Percentiles rank a stretch among this genome's conserved stretches.
phyloP scores from a whole-genome alignment of 2,329 filamentous ascomycete species.

The Ophiostoma quercus region DNA sequence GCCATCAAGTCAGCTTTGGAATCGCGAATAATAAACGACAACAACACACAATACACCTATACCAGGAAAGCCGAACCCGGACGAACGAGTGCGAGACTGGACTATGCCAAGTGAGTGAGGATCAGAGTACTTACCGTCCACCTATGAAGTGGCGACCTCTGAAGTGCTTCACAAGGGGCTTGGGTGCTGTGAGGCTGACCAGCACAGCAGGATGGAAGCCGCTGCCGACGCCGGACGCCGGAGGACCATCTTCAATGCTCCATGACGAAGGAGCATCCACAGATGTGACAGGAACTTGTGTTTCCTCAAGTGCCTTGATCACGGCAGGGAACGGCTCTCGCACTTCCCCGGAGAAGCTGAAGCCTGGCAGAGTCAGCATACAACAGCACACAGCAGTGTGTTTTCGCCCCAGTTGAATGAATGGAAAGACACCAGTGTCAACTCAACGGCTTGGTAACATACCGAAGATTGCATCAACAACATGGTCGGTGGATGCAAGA shows the following conservation, averaged over 20 bases:
- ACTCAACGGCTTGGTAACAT: constrained; percentile 17
- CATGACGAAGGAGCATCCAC: constrained; percentile 93
- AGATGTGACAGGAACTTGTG: constrained; percentile 71
- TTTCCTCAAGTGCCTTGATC: constrained; percentile 69
- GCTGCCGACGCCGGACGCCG: constrained; percentile 67
- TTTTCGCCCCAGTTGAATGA: not conserved
- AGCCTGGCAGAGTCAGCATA: constrained; percentile 48
- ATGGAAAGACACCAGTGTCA: not conserved
- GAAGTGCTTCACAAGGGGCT: constrained; percentile 81
- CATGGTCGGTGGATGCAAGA: constrained; percentile 64
- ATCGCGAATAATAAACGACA: not conserved
- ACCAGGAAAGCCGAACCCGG: not conserved
- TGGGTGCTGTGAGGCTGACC: constrained; percentile 87
- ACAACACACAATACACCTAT: not conserved
- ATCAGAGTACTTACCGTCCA: constrained; percentile 55
- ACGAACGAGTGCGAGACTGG: not conserved
- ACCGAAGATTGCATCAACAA: constrained; percentile 94
- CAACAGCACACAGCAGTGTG: not conserved
- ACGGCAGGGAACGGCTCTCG: constrained; percentile 85
- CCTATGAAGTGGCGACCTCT: constrained; percentile 86
- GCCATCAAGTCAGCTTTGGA: not conserved
- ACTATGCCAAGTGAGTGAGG: not conserved
- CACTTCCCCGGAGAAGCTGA: constrained; percentile 87
- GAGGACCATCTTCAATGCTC: constrained; percentile 85
- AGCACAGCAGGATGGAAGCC: constrained; percentile 74